Base-by-base conservation (phyloP, 2,329 filamentous ascomycete genomes). In the Claviceps humidiphila region DNA sequence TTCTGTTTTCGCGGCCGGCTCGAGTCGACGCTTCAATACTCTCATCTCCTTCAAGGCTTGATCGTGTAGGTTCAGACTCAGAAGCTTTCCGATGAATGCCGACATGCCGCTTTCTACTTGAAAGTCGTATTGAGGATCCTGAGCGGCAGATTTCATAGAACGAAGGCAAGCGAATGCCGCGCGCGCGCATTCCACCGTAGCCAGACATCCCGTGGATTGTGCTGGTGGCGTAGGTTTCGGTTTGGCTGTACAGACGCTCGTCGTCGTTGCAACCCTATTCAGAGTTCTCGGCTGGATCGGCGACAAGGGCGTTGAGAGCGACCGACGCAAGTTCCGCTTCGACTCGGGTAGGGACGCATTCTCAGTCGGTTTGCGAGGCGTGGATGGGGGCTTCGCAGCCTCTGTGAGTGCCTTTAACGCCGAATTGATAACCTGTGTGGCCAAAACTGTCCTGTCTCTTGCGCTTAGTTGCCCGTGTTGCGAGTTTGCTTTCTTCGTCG, bases 31-130 rank as follows among this genome's bases (percentile, higher is more conserved):
- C 63, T 87, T 89, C 57, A 90, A 63, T 11, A 82, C 68, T 42
- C 78, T 72, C 54, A 90, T 63, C 60, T 90, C 86, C 60, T 81
- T 86, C 43, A 81, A 66, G 0, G 87, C 85, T 53, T 84, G 71
- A n/a, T 81, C 78, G 46, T 85, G 77, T 50, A 89, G 65, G 1
- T 80, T 78, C 47, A 88, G 70, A 0, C 72, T 70, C 14, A 89
- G 68, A 1, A 90, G 70, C 61, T 82, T 87, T 41, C 78, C 77
- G 41, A 84, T 67, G 51, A 90, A 74, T 0, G 82, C 80, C 16
- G 84, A 78, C 74, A 87, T 85, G 51, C 85, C 87, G 54, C 74
- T 81, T 62, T 90, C 87, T 4, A 90, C 66, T 61, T 90, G 85
- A 41, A 86, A 68, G 45, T 78, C 74, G 1, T 80, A 75, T n/a